Base-by-base conservation (phyloP, 2,329 filamentous ascomycete genomes). In the Samsoniella hepiali region DNA sequence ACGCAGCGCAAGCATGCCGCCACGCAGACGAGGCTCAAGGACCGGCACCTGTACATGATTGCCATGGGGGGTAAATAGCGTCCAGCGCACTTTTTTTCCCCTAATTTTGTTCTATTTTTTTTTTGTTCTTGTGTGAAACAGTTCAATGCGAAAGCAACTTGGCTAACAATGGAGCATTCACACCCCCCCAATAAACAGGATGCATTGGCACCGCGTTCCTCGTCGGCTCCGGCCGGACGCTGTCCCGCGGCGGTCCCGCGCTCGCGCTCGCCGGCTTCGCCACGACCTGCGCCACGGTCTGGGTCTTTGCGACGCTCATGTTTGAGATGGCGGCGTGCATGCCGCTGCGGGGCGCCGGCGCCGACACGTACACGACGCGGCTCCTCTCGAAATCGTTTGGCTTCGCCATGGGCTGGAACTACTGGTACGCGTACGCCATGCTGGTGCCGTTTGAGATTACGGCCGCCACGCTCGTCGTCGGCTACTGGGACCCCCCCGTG, bases 11-110 rank as follows among this genome's bases (percentile, higher is more conserved):
- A 5, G 44, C 17, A 27, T n/a, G 5, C 44, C 42, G n/a, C 13
- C 2, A 17, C 17, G 22, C 56, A 38, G 10, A 32, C 31, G 13
- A 57, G 29, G 22, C 53, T 63, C 42, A 63, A 63, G 34, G 17
- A 55, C 7, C 54, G 61, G 34, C 61, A 58, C 17, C 17, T 63
- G 31, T 63, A 51, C 53, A 63, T 63, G 54, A 63, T 63, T 58
- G 61, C 61, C 44, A 63, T 63, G 44, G 61, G 61, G 51, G 61
- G 61, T 63, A 63, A 49, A 34, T 5, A 38, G 27, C 27, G 5
- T 34, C 29, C 38, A 36, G 29, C 32, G 10, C 13, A 17, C n/a
- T 22, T 22, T 22, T 22, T 22, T 22, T 22, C 1, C 22, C 22
- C 22, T 22, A 22, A 22, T 22, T 22, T 1, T 22, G n/a, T 22